Evolutionary conservation across 768 basidiomycete genomes (phyloP).

Genomic region (Mycena sanguinolenta): DNA sequence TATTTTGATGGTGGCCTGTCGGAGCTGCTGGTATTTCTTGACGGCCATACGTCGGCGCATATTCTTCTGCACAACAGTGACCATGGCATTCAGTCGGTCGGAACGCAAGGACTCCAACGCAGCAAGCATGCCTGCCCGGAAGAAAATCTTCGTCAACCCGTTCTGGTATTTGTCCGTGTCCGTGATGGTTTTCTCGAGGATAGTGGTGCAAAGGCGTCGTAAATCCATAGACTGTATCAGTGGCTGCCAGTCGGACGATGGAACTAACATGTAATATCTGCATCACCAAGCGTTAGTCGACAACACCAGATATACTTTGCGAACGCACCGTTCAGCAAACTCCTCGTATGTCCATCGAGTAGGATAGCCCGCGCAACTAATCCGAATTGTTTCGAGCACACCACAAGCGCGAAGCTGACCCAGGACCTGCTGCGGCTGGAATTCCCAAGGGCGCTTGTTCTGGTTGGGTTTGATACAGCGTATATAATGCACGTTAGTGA

Average conservation of each 20-base stretch:
- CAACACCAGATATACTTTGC: constrained; percentile 1
- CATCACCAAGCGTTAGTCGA: constrained; percentile 34
- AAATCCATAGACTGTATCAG: constrained; percentile 89
- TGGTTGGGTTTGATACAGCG: constrained; percentile 99
- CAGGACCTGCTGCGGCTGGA: constrained; percentile 94
- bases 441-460: constrained; percentile 96
- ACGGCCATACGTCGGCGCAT: constrained; percentile 89
- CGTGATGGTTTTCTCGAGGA: constrained; percentile 88
- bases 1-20: constrained; percentile 82
- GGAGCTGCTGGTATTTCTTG: constrained; percentile 80
- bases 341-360: constrained; percentile 99
- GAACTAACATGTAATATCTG: constrained; percentile 97
- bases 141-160: constrained; percentile 98
- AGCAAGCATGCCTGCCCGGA: constrained; percentile 98
- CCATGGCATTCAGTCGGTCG: constrained; percentile 88
- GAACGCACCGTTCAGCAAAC: constrained; percentile 92
- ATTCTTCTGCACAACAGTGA: constrained; percentile 98
- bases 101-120: constrained; percentile 93
- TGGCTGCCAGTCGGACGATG: constrained; percentile 87
- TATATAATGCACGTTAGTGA: constrained; percentile 99
- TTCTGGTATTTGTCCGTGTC: constrained; percentile 98
- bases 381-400: constrained; percentile 98
- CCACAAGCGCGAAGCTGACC: constrained; percentile 97
- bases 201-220: constrained; percentile 82
- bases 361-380: constrained; percentile 98